Conservation (phyloP, 495 filamentous ascomycete genomes). For the Aspergillus saccharolyticus region DNA sequence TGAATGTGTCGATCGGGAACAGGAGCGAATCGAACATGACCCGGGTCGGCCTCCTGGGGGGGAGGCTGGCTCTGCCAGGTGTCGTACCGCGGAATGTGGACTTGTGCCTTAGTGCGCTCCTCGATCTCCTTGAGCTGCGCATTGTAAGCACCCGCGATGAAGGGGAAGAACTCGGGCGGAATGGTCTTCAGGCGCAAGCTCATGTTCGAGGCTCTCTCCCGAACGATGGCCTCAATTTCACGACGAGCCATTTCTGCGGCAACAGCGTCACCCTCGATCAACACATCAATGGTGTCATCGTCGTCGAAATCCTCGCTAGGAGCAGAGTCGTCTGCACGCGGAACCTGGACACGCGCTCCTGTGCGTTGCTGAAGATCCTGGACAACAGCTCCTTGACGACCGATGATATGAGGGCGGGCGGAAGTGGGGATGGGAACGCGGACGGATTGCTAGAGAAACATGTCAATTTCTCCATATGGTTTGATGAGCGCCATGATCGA, state of each 20-base stretch:
- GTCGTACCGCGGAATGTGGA: slow-evolving; percentile 76
- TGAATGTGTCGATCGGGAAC: slow-evolving; percentile 66
- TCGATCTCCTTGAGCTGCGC: slow-evolving; percentile 62
- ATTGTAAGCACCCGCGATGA: slow-evolving; percentile 82
- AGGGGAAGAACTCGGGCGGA: slow-evolving; percentile 90
- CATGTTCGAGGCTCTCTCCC: slow-evolving; percentile 76
- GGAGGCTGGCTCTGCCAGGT: slow-evolving; percentile 66
- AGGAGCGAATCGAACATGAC: slow-evolving; percentile 64
- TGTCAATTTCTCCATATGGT: background rate
- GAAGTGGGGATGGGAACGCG: slow-evolving; percentile 77
- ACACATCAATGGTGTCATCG: slow-evolving; percentile 72
- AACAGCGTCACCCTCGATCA: slow-evolving; percentile 85
- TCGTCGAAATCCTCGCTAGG: slow-evolving; percentile 60
- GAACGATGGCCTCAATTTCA: slow-evolving; percentile 78
- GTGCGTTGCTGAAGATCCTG: slow-evolving; percentile 79
- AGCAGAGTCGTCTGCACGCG: slow-evolving; percentile 61
- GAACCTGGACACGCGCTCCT: slow-evolving; percentile 82
- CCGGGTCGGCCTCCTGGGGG: slow-evolving; percentile 57
- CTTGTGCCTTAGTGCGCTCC: slow-evolving; percentile 61
- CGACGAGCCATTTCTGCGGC: slow-evolving; percentile 73
- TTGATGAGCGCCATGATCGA: background rate
- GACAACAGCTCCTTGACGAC: slow-evolving; percentile 82
- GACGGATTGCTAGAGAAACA: slow-evolving; percentile 55
- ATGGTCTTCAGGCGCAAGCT: slow-evolving; percentile 72
- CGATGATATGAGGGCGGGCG: slow-evolving; percentile 81